Conservation (phyloP, 2,329 filamentous ascomycete species). For the Xylaria arbuscula region DNA sequence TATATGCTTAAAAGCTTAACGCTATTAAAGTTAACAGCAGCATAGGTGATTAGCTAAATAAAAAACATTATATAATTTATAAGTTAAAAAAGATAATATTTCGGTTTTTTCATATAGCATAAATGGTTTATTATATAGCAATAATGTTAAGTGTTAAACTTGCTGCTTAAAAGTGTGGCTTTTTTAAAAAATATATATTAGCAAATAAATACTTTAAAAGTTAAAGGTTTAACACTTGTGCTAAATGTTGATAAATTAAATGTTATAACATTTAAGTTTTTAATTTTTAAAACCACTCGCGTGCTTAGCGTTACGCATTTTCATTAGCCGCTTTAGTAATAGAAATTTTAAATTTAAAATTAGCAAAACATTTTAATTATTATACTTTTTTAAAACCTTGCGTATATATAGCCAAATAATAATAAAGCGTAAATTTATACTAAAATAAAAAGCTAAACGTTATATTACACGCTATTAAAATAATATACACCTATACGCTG, state of each 20-base stretch:
- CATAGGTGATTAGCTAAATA: not conserved
- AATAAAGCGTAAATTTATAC: not conserved
- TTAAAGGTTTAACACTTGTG: not conserved
- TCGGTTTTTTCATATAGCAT: not conserved
- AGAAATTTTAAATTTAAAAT: slow-evolving; percentile 1
- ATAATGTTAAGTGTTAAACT: not conserved
- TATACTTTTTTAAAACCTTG: not conserved
- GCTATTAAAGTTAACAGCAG: not conserved
- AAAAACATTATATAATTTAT: not conserved
- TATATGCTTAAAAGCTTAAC: slow-evolving; percentile 1
- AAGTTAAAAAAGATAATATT: not conserved
- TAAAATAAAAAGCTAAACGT: slow-evolving; percentile 6
- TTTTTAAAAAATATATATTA: not conserved
- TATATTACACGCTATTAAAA: too few species aligned
- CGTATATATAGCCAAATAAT: not conserved
- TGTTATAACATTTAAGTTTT: not conserved
- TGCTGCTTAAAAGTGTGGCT: not conserved
- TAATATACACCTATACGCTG: not conserved
- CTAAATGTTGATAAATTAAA: not conserved
- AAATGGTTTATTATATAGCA: not conserved
- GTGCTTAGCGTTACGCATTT: not conserved
- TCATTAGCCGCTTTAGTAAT: not conserved
- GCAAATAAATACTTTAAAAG: not conserved
- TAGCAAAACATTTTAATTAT: not conserved
- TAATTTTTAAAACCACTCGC: not conserved